Evolutionary conservation across 768 basidiomycete genomes (phyloP).

Genomic region (Mycena crocata): DNA sequence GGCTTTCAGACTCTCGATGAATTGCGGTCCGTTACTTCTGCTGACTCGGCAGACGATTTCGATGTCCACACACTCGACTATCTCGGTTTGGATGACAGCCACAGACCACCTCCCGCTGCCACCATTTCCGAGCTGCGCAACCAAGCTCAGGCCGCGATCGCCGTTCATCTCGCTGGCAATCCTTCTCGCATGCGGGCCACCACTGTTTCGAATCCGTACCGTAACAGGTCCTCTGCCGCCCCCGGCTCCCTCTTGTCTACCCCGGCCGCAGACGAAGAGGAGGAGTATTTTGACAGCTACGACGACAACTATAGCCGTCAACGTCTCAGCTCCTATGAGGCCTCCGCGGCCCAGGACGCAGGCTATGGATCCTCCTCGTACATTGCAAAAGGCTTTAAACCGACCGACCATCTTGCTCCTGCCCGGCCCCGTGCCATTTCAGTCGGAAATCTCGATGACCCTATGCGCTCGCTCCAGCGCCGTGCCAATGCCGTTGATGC

Average conservation of each 20-base stretch:
- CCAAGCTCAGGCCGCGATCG: conserved; percentile 91
- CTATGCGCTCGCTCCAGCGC: conserved; percentile 75
- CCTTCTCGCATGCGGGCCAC: conserved; percentile 87
- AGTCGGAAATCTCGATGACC: conserved; percentile 88
- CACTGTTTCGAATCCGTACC: conserved; percentile 95
- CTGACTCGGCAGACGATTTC: conserved; percentile 87
- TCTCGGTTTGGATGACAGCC: conserved; percentile 89
- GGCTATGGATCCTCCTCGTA: conserved; percentile 68
- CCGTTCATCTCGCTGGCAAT: conserved; percentile 78
- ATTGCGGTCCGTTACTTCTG: conserved; percentile 81
- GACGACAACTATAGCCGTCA: conserved; percentile 65
- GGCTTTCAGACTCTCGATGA: conserved; percentile 82
- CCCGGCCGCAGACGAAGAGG: conserved; percentile 79
- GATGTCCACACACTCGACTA: conserved; percentile 97
- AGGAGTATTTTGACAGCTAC: conserved; percentile 75
- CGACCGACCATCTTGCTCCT: conserved; percentile 73
- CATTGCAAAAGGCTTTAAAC: conserved; percentile 80
- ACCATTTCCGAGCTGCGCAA: conserved; percentile 90
- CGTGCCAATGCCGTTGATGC: conserved; percentile 70
- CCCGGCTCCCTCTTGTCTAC: conserved; percentile 71
- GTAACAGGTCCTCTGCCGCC: conserved; percentile 67
- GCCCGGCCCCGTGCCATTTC: conserved; percentile 85
- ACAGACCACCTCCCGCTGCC: conserved; percentile 83
- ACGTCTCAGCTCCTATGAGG: conserved; percentile 72
- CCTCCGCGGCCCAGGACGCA: conserved; percentile 60